Base-by-base conservation (phyloP, 2,329 filamentous ascomycete species). In the Venturia carpophila region DNA sequence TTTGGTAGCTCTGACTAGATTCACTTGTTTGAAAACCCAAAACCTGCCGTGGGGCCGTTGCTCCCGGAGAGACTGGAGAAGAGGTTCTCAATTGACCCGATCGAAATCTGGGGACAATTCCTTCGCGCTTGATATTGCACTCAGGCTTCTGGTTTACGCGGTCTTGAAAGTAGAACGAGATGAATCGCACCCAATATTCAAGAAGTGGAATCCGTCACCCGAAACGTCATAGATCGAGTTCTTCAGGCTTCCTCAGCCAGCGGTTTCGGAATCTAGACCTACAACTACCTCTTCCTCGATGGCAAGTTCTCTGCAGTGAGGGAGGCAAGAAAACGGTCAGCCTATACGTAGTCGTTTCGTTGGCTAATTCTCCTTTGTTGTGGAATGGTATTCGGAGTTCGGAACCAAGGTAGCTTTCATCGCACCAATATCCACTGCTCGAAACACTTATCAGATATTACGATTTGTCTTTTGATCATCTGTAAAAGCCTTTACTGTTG, bases 21-120 rank as follows among this genome's bases (percentile, higher is more conserved):
- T 34, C 3, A 34, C 30, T 34, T 34, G 30, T 34, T 34, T 34
- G 30, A 34, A 34, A 34, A 6, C 30, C 30, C 30, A 3, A 76
- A 78, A 78, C 45, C 74, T 89, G 11, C 80, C 82, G 0, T 74
- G 83, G 64, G 88, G 88, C 0, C 72, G 71, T 15, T 92, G 89
- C 71, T 83, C 84, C 0, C 84, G 91, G 91, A 52, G 78, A 82
- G 60, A 87, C 81, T 0, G 89, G 89, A 0, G 78, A 86, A 69
- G 79, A 92, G 69, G 88, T 88, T 0, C 73, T 92, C 61, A 73
- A 83, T 56, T 70, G 83, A 62, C 77, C 91, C 64, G 79, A 90
- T 64, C 83, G 80, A 13, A 79, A 88, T 69, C 83, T 85, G 0
- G 78, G 81, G 15, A 77, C 64, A 87, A 89, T 68, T 72, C 82